Conservation (phyloP, 2,329 filamentous ascomycete species). For the Sarocladium brachiariae region DNA sequence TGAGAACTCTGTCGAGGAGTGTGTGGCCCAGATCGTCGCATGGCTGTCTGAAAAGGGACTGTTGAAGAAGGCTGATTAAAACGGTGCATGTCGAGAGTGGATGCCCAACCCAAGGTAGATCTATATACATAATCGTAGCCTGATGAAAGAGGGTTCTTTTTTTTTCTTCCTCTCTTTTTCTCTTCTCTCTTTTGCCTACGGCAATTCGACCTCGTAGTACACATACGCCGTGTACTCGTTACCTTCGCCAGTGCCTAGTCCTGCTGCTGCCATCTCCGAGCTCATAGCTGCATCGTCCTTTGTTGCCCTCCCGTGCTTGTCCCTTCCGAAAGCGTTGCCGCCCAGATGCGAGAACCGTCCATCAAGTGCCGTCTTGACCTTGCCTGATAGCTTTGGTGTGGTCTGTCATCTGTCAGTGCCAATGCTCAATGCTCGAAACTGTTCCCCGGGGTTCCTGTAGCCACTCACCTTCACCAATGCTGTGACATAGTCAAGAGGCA, state of each 20-base stretch:
- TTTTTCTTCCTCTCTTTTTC: too few species aligned
- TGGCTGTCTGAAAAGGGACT: constrained; percentile 66
- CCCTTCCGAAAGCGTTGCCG: constrained; percentile 86
- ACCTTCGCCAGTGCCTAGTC: constrained; percentile 59
- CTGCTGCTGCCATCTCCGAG: constrained; percentile 77
- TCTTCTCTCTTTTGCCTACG: too few species aligned
- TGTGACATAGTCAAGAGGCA: constrained; percentile 84
- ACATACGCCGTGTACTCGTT: constrained; percentile 93
- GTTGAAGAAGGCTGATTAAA: constrained; percentile 22
- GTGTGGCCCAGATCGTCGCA: constrained; percentile 73
- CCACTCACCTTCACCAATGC: constrained; percentile 73
- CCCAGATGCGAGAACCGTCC: constrained; percentile 83
- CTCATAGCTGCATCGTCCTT: constrained; percentile 79
- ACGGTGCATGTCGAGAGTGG: neutral
- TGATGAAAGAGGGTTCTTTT: too few species aligned
- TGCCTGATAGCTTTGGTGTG: constrained; percentile 72
- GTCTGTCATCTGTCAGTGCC: constrained; percentile 46
- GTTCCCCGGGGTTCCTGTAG: neutral
- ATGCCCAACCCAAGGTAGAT: constrained; percentile 2
- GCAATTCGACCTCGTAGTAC: constrained; percentile 89
- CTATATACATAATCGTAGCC: constrained; percentile 3
- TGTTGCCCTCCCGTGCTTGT: constrained; percentile 86
- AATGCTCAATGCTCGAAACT: neutral
- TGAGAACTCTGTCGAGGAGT: constrained; percentile 79
- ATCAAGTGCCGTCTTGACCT: constrained; percentile 74